Percentiles rank a stretch among this genome's conserved stretches.
These are phyloP conservation scores for Solanum paucissectum DNA, from an alignment of 257 asterid genomes.

Conservation along the genomic window DNA sequence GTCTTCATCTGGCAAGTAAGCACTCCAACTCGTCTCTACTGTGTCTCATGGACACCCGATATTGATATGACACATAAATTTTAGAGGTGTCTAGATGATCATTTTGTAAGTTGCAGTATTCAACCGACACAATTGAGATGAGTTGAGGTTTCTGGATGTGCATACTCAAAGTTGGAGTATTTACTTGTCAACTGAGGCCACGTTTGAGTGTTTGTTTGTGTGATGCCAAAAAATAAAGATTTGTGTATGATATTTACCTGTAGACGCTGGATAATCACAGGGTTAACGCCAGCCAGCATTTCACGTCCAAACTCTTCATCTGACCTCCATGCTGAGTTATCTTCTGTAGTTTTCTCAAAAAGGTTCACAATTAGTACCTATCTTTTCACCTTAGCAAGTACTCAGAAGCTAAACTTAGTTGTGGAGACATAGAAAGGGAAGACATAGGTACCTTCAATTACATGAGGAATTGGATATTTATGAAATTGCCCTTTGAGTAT, in stretches of 20 bases:
- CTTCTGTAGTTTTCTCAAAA: slow-evolving; percentile 34
- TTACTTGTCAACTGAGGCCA: background rate
- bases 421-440: background rate
- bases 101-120: background rate
- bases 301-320: slow-evolving; percentile 91
- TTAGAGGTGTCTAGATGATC: background rate
- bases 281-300: slow-evolving; percentile 95
- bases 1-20: background rate
- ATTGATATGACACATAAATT: background rate
- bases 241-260: slow-evolving; percentile 20
- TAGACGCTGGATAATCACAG: slow-evolving; percentile 53
- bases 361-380: background rate
- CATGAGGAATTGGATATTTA: slow-evolving; percentile 74
- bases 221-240: background rate
- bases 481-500: slow-evolving; percentile 36
- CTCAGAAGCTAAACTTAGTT: background rate
- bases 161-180: background rate
- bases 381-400: background rate
- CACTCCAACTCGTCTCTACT: background rate
- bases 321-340: slow-evolving; percentile 80
- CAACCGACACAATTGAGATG: background rate
- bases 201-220: background rate
- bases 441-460: slow-evolving; percentile 44
- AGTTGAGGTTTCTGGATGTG: background rate
- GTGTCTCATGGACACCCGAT: background rate